Evolutionary conservation across 2,329 filamentous ascomycete genomes (phyloP).

Genomic region (Fusarium verticillioides): DNA sequence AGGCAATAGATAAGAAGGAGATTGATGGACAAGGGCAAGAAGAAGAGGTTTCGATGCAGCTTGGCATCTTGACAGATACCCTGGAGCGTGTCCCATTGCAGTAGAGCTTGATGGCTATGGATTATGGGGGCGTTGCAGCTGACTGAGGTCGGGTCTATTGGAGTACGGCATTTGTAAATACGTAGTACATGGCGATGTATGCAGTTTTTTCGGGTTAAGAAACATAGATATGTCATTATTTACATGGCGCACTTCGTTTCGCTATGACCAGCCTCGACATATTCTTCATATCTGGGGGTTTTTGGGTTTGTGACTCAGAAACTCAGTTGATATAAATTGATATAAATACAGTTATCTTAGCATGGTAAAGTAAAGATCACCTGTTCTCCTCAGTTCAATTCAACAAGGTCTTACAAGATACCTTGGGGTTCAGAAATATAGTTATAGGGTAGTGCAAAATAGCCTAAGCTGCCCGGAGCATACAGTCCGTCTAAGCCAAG

Average conservation of each 20-base stretch:
- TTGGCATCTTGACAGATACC: slow-evolving; percentile 56
- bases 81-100: slow-evolving; percentile 56
- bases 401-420: neutral
- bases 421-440: neutral
- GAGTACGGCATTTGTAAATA: slow-evolving; percentile 14
- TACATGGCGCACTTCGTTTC: neutral
- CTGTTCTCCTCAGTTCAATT: neutral
- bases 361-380: too few species aligned
- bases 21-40: slow-evolving; percentile 46
- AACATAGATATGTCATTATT: neutral
- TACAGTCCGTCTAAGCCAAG: neutral
- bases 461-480: neutral
- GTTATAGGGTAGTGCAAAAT: neutral
- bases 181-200: neutral
- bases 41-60: slow-evolving; percentile 51
- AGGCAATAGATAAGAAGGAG: slow-evolving; percentile 48
- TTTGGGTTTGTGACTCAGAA: neutral
- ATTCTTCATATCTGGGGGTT: neutral
- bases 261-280: neutral
- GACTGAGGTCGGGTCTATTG: slow-evolving; percentile 4
- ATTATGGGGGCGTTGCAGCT: slow-evolving; percentile 14
- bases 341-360: neutral
- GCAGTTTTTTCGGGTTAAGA: neutral
- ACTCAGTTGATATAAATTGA: neutral
- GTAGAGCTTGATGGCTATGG: slow-evolving; percentile 33